Base-by-base conservation (phyloP, 2,329 filamentous ascomycete genomes). In the Alternaria sp. region DNA sequence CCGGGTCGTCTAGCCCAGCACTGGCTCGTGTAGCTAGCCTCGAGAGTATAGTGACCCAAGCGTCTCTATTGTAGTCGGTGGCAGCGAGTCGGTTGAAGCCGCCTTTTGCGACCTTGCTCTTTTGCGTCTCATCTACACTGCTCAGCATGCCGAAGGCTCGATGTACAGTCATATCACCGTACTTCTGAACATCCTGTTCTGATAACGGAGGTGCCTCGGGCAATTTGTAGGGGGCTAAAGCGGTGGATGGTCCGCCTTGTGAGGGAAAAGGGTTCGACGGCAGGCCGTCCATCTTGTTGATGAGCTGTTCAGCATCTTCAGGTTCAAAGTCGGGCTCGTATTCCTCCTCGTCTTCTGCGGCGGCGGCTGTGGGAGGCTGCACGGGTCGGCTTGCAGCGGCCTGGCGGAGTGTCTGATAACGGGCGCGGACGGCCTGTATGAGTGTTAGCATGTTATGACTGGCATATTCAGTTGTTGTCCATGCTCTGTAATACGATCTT, bases 311-410 rank as follows among this genome's bases (percentile, higher is more conserved):
- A 1, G 86, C 86, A 65, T 92, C 88, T 75, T 96, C 92, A 8
- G 90, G 85, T 58, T 89, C 87, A 67, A 92, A 93, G 71, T 96
- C 91, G 0, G 94, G 93, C 70, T 97, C 94, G 72, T 97, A 97
- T 68, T 97, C 92, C 65, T 96, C 92, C 21, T 97, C 93, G 40
- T 96, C 93, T 3, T 91, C 88, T 26, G 85, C 86, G 2, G 76
- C 77, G 14, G 71, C 56, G 33, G 60, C 65, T 23, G 66, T 62
- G 48, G 73, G 68, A 65, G 75, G 65, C 64, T 68, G 54, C 60
- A 76, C 59, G 60, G 65, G 34, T 41, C 50, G 55, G 51, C 60
- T 63, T 21, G 73, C 66, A 29, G 68, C 66, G 17, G 68, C 60
- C 56, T 75, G 72, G 51, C 71, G 73, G 5, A 82, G 65, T 33